Conservation (phyloP, 352 stramenopile species). For the Phytophthora parvispora region DNA sequence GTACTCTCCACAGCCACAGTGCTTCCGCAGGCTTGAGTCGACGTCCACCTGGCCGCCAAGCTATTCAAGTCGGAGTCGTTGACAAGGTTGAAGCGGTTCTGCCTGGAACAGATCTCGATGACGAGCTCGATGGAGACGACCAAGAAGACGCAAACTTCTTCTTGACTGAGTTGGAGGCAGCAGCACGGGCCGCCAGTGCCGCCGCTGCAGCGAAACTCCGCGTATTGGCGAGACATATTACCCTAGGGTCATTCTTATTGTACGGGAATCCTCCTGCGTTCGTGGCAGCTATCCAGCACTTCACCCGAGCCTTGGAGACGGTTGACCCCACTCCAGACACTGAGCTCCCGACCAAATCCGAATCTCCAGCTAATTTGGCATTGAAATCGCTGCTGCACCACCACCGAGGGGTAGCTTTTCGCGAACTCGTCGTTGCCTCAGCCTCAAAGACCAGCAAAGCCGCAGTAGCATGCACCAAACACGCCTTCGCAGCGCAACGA, state of each 20-base stretch:
- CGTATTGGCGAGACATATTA: slow-evolving; percentile 50
- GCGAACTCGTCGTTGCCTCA: slow-evolving; percentile 54
- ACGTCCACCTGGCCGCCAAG: slow-evolving; percentile 18
- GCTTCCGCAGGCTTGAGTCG: neutral
- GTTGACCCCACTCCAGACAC: slow-evolving; percentile 13
- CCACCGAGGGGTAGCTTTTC: slow-evolving; percentile 75
- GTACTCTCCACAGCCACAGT: slow-evolving; percentile 3
- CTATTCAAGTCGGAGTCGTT: slow-evolving; percentile 12
- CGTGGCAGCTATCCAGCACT: slow-evolving; percentile 40
- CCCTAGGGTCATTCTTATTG: slow-evolving; percentile 56
- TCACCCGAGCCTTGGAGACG: slow-evolving; percentile 50
- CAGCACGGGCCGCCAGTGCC: slow-evolving; percentile 29
- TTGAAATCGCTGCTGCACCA: slow-evolving; percentile 67
- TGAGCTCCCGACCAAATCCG: neutral
- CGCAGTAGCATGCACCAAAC: slow-evolving; percentile 18
- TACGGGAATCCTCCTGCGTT: slow-evolving; percentile 53
- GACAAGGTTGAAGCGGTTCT: slow-evolving; percentile 22
- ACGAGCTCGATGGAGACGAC: slow-evolving; percentile 39
- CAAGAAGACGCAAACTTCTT: slow-evolving; percentile 73
- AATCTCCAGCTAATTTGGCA: slow-evolving; percentile 15
- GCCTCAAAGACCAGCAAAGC: slow-evolving; percentile 9
- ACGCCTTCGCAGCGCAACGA: slow-evolving; percentile 50
- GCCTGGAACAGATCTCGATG: slow-evolving; percentile 7
- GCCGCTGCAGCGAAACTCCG: slow-evolving; percentile 22
- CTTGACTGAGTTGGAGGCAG: slow-evolving; percentile 77